Percentiles rank a stretch among this genome's conserved stretches.
phyloP scores from a whole-genome alignment of 441 rosid genomes.

The Kokia cookei region DNA sequence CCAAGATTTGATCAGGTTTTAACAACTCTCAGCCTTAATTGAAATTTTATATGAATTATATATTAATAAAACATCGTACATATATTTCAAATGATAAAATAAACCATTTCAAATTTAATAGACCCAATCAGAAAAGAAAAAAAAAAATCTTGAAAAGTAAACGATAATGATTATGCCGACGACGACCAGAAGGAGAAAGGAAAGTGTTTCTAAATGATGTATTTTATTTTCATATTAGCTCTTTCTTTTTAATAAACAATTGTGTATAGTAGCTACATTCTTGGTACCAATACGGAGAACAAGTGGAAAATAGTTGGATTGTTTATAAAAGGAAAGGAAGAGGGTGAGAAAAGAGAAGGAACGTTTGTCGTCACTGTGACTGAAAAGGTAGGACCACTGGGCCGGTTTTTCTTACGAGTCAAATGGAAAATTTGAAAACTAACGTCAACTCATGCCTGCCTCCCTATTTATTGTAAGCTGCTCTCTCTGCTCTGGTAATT shows the following conservation, averaged over 20 bases:
- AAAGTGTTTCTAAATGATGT: neutral
- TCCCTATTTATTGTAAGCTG: neutral
- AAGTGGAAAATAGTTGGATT: neutral
- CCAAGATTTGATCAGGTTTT: neutral
- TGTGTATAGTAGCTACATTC: neutral
- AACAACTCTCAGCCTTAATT: neutral
- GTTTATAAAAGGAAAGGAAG: neutral
- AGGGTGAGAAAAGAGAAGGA: neutral
- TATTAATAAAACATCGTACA: too few species aligned
- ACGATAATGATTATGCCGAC: neutral
- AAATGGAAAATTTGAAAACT: neutral
- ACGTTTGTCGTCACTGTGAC: constrained; percentile 1
- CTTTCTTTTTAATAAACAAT: neutral
- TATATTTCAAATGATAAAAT: too few species aligned
- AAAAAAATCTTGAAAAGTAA: neutral
- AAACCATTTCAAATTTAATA: neutral
- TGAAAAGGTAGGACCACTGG: neutral
- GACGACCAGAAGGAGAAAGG: neutral
- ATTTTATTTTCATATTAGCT: neutral
- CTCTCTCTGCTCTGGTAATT: neutral
- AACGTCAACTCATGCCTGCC: neutral
- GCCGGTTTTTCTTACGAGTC: neutral
- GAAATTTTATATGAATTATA: neutral
- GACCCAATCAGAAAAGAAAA: neutral
- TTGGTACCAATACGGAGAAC: neutral